These are phyloP conservation scores for Amorphotheca resinae DNA, from an alignment of 495 filamentous ascomycete species.

Conservation along the genomic window DNA sequence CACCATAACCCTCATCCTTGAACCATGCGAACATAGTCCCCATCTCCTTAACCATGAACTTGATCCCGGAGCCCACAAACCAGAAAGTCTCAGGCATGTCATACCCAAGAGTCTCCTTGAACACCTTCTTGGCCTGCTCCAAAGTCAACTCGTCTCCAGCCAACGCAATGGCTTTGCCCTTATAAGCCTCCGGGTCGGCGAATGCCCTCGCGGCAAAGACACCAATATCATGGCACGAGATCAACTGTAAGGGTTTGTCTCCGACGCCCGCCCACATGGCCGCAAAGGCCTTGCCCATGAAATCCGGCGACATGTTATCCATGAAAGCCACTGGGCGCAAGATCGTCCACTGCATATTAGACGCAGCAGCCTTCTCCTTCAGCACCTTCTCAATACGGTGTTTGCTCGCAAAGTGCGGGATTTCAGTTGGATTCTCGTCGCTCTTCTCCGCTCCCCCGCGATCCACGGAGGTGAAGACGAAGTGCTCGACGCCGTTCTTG, in stretches of 20 bases:
- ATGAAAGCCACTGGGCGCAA: conserved; percentile 54
- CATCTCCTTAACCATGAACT: conserved; percentile 25
- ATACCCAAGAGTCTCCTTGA: conserved; percentile 27
- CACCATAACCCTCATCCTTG: conserved; percentile 29
- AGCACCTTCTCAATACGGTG: conserved; percentile 55
- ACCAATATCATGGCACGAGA: conserved; percentile 50
- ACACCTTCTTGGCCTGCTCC: conserved; percentile 25
- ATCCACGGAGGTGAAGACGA: conserved; percentile 61
- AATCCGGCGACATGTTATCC: conserved; percentile 48
- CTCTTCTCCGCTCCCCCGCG: conserved; percentile 46
- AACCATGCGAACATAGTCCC: conserved; percentile 36
- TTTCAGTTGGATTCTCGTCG: conserved; percentile 42
- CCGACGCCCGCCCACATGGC: conserved; percentile 32
- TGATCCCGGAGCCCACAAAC: conserved; percentile 29
- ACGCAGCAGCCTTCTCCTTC: conserved; percentile 23
- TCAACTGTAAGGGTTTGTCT: conserved; percentile 38
- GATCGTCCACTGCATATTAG: conserved; percentile 46
- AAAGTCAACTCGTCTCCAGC: conserved; percentile 36
- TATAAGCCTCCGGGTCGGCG: conserved; percentile 25
- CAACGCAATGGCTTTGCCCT: conserved; percentile 27
- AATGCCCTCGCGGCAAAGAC: conserved; percentile 52
- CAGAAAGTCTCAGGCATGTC: conserved; percentile 28
- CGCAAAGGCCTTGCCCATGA: conserved; percentile 49
- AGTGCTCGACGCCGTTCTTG: conserved; percentile 44
- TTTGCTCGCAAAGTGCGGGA: conserved; percentile 60